phyloP scores from a whole-genome alignment of 306 rosid species.

The Begonia fuchsioides region DNA sequence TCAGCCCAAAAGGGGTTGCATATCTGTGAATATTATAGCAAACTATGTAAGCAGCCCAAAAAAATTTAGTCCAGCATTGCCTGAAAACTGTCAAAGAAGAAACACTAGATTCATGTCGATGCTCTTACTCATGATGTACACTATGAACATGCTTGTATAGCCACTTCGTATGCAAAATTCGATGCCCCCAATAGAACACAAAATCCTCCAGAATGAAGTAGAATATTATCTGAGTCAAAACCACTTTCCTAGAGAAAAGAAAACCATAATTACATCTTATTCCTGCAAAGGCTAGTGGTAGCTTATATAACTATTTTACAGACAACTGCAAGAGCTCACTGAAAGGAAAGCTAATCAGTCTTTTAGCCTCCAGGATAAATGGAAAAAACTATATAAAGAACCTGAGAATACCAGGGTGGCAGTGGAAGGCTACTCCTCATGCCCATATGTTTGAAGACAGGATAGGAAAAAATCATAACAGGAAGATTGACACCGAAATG shows the following conservation, averaged over 20 bases:
- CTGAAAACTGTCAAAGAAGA: not conserved
- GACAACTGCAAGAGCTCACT: not conserved
- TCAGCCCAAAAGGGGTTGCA: conserved; percentile 93
- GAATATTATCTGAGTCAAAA: conserved; percentile 57
- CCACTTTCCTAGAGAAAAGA: conserved; percentile 39
- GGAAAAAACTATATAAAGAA: conserved; percentile 42
- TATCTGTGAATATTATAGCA: conserved; percentile 27
- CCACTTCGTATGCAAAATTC: conserved; percentile 94
- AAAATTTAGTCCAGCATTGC: conserved; percentile 9
- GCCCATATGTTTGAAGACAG: conserved; percentile 82
- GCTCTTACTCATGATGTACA: conserved; percentile 74
- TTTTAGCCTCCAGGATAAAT: conserved; percentile 12
- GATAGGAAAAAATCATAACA: conserved; percentile 70
- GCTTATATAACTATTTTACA: not conserved
- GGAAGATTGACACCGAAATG: conserved; percentile 93
- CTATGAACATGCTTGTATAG: conserved; percentile 91
- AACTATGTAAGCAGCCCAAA: conserved; percentile 3
- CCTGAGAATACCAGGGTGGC: conserved; percentile 96
- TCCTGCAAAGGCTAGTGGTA: conserved; percentile 2
- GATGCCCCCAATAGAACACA: conserved; percentile 93
- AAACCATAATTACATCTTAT: conserved; percentile 9
- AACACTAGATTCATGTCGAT: not conserved
- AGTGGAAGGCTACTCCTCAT: conserved; percentile 79
- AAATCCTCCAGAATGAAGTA: conserved; percentile 94
- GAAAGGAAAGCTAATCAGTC: not conserved